These are phyloP conservation scores for Apiotrichum domesticum DNA, from an alignment of 1,284 basidiomycete genomes.

Conservation along the genomic window DNA sequence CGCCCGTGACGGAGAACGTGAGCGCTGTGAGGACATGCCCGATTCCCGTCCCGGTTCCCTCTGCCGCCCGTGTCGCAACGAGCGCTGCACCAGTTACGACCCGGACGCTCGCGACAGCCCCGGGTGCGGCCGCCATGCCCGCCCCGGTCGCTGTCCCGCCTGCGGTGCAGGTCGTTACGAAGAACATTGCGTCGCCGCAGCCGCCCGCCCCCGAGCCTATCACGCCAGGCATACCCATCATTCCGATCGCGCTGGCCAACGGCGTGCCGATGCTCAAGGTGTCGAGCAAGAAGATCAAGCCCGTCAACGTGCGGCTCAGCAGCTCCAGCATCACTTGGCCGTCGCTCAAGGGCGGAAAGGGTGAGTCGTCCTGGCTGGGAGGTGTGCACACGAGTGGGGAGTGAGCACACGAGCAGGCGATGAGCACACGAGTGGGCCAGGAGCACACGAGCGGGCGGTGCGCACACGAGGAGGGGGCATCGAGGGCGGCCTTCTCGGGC, in stretches of 20 bases:
- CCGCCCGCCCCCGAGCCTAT: too few relatives aligned
- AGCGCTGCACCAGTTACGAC: not conserved
- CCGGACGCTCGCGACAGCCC: not conserved
- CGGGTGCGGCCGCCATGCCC: not conserved
- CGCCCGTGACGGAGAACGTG: too few relatives aligned
- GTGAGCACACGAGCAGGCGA: not conserved
- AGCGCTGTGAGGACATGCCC: too few relatives aligned
- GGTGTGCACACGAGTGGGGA: too few relatives aligned
- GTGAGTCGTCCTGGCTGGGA: conserved; percentile 51
- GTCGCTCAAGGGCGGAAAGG: conserved; percentile 66
- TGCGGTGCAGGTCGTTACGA: too few relatives aligned
- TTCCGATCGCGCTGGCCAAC: conserved; percentile 24
- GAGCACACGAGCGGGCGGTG: too few relatives aligned
- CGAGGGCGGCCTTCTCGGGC: too few relatives aligned
- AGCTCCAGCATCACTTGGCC: conserved; percentile 74
- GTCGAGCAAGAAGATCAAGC: conserved; percentile 74
- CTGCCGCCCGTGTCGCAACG: too few relatives aligned
- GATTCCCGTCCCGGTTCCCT: too few relatives aligned
- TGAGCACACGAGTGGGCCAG: too few relatives aligned
- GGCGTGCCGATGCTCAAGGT: conserved; percentile 81
- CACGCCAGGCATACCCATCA: not conserved
- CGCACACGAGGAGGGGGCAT: too few relatives aligned
- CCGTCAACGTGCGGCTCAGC: conserved; percentile 67
- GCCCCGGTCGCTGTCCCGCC: not conserved
- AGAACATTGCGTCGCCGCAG: too few relatives aligned